These are phyloP conservation scores for Kalaharituber pfeilii DNA, from an alignment of 2,329 filamentous ascomycete genomes.

Conservation along the genomic window DNA sequence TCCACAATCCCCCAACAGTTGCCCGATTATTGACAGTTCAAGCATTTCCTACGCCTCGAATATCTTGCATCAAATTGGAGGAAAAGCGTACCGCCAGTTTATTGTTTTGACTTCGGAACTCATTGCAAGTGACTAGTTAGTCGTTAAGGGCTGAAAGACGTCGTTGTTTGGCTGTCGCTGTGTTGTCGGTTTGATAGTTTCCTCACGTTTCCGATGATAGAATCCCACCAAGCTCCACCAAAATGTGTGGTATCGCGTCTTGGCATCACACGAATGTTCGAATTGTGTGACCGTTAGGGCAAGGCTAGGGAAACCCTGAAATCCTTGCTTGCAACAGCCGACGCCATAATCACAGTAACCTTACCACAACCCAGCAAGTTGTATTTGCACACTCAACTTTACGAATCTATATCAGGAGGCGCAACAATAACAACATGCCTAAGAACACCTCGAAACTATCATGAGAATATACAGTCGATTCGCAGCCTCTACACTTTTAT, in stretches of 20 bases:
- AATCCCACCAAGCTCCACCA: not conserved
- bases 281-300: conserved; percentile 4
- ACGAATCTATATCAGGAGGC: not conserved
- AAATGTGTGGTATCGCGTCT: not conserved
- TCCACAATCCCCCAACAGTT: conserved; percentile 65
- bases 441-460: too few relatives aligned
- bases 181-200: conserved; percentile 8
- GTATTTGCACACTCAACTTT: not conserved
- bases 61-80: conserved; percentile 24
- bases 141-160: conserved; percentile 15
- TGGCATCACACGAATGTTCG: conserved; percentile 6
- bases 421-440: too few relatives aligned
- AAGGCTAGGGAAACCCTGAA: conserved; percentile 2
- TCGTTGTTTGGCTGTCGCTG: conserved; percentile 21
- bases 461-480: too few relatives aligned
- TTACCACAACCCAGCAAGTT: not conserved
- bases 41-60: conserved; percentile 29
- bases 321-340: not conserved
- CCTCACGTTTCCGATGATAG: not conserved
- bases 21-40: too few relatives aligned
- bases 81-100: conserved; percentile 11
- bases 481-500: not conserved
- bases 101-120: conserved; percentile 17
- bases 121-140: conserved; percentile 22
- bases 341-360: not conserved